A percentile compares a stretch with the other conserved stretches of the same genome.
phyloP scores from a whole-genome alignment of 805 yeast species.

The Blastobotrys attinorum region DNA sequence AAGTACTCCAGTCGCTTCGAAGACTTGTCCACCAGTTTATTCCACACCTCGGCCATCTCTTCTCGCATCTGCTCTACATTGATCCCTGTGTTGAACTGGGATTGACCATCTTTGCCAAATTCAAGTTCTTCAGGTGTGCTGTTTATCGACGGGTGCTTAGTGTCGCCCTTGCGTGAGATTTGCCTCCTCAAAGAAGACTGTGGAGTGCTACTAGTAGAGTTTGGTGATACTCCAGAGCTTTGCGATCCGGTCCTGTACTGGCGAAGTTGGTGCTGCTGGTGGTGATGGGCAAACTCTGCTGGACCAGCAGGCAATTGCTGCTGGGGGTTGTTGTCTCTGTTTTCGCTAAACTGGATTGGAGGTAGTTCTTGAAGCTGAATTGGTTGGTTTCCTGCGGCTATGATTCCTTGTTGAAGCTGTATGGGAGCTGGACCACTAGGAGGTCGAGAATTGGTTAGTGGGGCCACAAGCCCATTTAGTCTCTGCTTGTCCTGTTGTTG shows the following conservation, averaged over 20 bases:
- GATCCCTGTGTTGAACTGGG: conserved; percentile 8
- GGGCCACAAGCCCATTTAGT: not conserved
- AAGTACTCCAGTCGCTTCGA: conserved; percentile 10
- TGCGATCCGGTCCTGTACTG: too few species aligned
- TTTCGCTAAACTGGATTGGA: not conserved
- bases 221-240: not conserved
- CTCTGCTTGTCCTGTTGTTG: conserved; percentile 6
- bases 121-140: conserved; percentile 17
- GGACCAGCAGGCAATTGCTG: too few species aligned
- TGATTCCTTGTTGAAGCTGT: too few species aligned
- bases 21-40: conserved; percentile 7
- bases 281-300: not conserved
- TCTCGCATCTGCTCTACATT: conserved; percentile 14
- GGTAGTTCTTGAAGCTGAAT: not conserved
- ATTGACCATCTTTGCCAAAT: not conserved
- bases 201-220: not conserved
- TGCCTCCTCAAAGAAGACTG: not conserved
- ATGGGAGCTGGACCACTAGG: not conserved
- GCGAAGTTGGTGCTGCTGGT: too few species aligned
- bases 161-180: not conserved
- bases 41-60: conserved; percentile 16
- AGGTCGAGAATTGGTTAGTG: not conserved
- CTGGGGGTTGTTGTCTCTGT: not conserved
- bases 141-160: conserved; percentile 3
- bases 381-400: not conserved